Conservation (phyloP, 2,329 filamentous ascomycete species). For the Aspergillus clavatus region DNA sequence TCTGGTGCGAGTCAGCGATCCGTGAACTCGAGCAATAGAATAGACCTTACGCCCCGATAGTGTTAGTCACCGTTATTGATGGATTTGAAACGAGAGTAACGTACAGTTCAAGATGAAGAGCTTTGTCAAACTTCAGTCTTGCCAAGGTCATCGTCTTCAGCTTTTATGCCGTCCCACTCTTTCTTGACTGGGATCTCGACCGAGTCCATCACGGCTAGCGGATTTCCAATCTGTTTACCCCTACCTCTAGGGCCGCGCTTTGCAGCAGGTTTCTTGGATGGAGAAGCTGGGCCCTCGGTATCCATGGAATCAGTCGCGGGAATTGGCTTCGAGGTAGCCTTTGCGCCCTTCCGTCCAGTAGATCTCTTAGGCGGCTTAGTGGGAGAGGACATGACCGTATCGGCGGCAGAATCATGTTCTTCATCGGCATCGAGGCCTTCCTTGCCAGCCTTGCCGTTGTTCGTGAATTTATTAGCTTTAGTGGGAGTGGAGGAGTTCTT, state of each 20-base stretch:
- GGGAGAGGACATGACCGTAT: neutral
- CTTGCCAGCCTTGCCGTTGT: constrained; percentile 1
- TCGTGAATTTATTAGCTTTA: too few relatives aligned
- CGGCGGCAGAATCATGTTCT: neutral
- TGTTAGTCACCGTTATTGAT: too few relatives aligned
- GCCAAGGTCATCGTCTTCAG: neutral
- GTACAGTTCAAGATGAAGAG: neutral
- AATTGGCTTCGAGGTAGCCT: constrained; percentile 15
- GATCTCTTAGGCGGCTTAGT: constrained; percentile 2
- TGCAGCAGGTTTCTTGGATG: neutral
- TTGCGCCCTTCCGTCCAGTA: constrained; percentile 16
- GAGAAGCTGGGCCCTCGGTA: neutral
- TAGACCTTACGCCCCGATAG: neutral
- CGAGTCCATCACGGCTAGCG: neutral
- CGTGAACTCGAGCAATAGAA: neutral
- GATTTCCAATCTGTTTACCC: neutral
- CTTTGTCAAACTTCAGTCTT: neutral
- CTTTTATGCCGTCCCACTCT: neutral
- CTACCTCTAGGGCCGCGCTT: neutral
- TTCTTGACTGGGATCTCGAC: neutral
- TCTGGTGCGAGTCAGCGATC: neutral
- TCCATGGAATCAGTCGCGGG: constrained; percentile 9
- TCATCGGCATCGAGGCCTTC: neutral
- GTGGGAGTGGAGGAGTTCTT: constrained; percentile 1
- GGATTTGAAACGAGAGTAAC: neutral